Conservation (phyloP, 179 eudicot genomes). For the Monotropa hypopitys region DNA sequence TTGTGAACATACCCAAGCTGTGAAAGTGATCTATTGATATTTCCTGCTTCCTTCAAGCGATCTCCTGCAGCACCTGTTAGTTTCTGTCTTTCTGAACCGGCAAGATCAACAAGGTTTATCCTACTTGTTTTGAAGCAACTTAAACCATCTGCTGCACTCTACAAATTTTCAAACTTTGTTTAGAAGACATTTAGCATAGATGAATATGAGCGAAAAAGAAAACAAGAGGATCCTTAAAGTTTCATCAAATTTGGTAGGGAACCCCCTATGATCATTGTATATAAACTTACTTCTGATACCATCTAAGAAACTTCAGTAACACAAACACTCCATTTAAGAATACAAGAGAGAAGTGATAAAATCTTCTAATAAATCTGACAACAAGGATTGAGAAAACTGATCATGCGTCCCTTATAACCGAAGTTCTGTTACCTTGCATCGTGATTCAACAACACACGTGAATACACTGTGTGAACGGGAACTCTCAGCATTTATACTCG, state of each 20-base stretch:
- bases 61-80: constrained; percentile 98
- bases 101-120: constrained; percentile 93
- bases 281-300: background rate
- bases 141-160: constrained; percentile 71
- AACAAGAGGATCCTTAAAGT: too few species aligned
- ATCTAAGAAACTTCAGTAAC: background rate
- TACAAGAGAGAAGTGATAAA: background rate
- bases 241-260: background rate
- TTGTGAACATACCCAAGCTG: constrained; percentile 71
- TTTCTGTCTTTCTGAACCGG: constrained; percentile 97
- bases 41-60: constrained; percentile 95
- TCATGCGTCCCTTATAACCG: background rate
- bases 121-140: constrained; percentile 77
- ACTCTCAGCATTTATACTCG: constrained; percentile 91
- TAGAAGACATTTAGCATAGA: background rate
- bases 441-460: constrained; percentile 91
- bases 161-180: constrained; percentile 14
- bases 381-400: background rate
- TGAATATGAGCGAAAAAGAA: background rate
- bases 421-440: constrained; percentile 56
- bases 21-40: constrained; percentile 83
- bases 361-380: background rate
- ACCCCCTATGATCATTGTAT: background rate
- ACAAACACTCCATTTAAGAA: background rate
- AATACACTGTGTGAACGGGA: constrained; percentile 97